Percentiles rank a stretch among this genome's conserved stretches.
phyloP scores from a whole-genome alignment of 139 green algal species.

The Pleodorina starrii region DNA sequence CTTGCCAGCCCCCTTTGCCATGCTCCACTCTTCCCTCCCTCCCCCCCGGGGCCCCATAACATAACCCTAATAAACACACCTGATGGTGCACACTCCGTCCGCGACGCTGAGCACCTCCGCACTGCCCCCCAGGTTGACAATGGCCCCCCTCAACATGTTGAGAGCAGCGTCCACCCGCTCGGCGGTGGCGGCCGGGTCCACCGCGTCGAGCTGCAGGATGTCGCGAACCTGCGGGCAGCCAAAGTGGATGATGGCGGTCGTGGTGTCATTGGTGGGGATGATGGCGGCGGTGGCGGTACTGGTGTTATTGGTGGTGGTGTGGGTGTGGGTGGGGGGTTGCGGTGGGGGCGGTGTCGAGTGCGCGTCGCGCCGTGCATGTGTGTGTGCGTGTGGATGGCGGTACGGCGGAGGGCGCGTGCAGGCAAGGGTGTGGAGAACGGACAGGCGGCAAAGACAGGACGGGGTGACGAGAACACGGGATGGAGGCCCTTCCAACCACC shows the following conservation, averaged over 20 bases:
- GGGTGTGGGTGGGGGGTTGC: no score
- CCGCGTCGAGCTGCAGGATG: constrained; percentile 66
- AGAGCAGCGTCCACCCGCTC: constrained; percentile 83
- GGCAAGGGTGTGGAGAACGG: neutral
- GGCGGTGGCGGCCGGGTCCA: constrained; percentile 66
- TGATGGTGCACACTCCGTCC: constrained; percentile 68
- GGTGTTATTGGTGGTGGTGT: no score
- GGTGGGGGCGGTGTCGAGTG: neutral
- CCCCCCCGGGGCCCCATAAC: neutral
- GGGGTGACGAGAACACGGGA: neutral
- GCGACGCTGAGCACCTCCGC: constrained; percentile 83
- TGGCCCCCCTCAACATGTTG: constrained; percentile 87
- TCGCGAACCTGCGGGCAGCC: neutral
- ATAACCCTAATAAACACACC: neutral
- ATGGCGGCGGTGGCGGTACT: no score
- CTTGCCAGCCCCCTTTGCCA: no score
- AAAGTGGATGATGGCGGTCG: no score
- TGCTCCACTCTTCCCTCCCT: no score
- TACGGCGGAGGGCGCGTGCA: neutral
- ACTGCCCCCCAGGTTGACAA: constrained; percentile 80
- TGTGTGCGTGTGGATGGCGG: no score
- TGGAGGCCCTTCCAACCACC: no score
- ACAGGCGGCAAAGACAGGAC: no score
- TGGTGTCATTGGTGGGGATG: no score
- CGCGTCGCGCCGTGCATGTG: neutral